Evolutionary conservation across 1,284 basidiomycete genomes (phyloP), one percentile per base, ranked within the genome.

Genomic region (Trichosporon inkin): DNA sequence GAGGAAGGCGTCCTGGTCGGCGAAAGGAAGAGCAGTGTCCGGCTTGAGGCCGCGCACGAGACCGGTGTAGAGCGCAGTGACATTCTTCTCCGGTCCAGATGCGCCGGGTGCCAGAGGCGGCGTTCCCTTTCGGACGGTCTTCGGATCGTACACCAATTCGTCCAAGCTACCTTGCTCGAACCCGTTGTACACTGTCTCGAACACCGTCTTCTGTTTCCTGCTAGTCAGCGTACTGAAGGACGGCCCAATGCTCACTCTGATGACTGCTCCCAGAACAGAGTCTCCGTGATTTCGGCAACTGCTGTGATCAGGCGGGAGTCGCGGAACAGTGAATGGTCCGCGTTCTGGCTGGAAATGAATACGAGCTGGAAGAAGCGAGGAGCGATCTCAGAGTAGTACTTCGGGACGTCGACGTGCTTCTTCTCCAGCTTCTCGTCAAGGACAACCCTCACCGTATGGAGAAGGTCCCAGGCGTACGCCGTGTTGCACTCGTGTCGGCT

Each of bases 401-500:
- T 90, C 2, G 83, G 78, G 5, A 95, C 81, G 69, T 96, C 93
- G 1, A 78, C 71, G 71, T 95, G 83, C 71, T 72, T 73, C 10
- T 67, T 79, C 10, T 82, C 81, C 10, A 86, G 81, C 78, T 96
- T 96, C n/a, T 71, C 76, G 10, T 80, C 71, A 19, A 95, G 75
- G 0, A 88, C 85, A 39, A 84, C 82, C 1, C 81, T 80, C 3
- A 96, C 76, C 0, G 88, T 84, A 60, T 82, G 80, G 32, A 96
- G 80, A n/a, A 96, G 82, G 34, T 91, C 85, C 76, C 91, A 90
- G 0, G 85, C 86, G 71, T 93, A 96, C 10, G 90, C 88, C 1
- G 88, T 84, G 17, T 75, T 79, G 13, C 84, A 81, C 19, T 62
- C 64, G 8, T 32, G 16, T 71, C 63, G 28, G 8, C 28, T 32